These are phyloP conservation scores for Suillus hirtellus DNA, from an alignment of 768 basidiomycete species.

Conservation along the genomic window DNA sequence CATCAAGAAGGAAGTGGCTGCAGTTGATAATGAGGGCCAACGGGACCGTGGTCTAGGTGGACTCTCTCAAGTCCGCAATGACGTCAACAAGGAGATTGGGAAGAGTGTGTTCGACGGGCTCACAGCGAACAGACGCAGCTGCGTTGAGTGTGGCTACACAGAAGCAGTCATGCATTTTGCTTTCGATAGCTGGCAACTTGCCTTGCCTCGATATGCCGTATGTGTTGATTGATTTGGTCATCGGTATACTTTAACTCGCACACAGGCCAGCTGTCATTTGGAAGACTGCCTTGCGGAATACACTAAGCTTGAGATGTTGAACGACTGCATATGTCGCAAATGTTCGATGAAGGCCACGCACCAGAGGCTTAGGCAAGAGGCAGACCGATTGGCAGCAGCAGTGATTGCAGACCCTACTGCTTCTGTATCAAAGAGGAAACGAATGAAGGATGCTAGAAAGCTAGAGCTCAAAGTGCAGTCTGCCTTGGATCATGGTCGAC, in stretches of 20 bases:
- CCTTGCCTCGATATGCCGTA: constrained; percentile 65
- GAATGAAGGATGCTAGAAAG: constrained; percentile 68
- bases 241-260: constrained; percentile 13
- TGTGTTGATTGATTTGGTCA: constrained; percentile 30
- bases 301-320: constrained; percentile 82
- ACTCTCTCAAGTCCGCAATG: constrained; percentile 34
- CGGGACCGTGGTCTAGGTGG: constrained; percentile 73
- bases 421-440: constrained; percentile 72
- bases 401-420: constrained; percentile 40
- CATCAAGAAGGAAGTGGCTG: constrained; percentile 79
- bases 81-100: constrained; percentile 39
- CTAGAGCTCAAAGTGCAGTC: constrained; percentile 60
- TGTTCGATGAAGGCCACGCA: constrained; percentile 86
- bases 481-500: constrained; percentile 69
- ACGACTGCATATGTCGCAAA: constrained; percentile 90
- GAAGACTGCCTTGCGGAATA: constrained; percentile 88
- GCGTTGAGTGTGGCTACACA: constrained; percentile 88
- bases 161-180: constrained; percentile 92
- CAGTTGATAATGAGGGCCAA: constrained; percentile 69
- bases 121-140: constrained; percentile 87
- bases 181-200: constrained; percentile 83
- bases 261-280: constrained; percentile 63
- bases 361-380: constrained; percentile 60
- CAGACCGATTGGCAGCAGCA: constrained; percentile 50
- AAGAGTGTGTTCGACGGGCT: constrained; percentile 87